Conservation (phyloP, 257 asterid species). For the Salvia hispanica region DNA sequence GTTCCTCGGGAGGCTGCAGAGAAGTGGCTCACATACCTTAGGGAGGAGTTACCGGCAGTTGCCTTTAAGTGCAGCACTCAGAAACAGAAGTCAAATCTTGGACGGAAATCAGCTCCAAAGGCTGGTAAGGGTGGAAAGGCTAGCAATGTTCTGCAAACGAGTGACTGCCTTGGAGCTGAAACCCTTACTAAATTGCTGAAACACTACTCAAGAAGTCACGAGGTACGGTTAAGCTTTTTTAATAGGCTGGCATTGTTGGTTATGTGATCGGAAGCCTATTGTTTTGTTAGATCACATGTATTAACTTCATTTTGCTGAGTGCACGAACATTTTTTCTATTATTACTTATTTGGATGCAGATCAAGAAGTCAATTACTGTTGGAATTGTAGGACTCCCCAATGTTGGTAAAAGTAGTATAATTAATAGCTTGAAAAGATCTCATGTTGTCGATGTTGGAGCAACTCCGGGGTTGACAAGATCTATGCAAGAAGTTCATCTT, state of each 20-base stretch:
- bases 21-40: slow-evolving; percentile 91
- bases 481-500: slow-evolving; percentile 91
- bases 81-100: slow-evolving; percentile 87
- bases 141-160: slow-evolving; percentile 60
- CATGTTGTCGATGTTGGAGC: slow-evolving; percentile 90
- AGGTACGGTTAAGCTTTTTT: slow-evolving; percentile 16
- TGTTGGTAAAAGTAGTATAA: slow-evolving; percentile 96
- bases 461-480: slow-evolving; percentile 90
- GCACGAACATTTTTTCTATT: background rate
- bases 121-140: slow-evolving; percentile 36
- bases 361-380: slow-evolving; percentile 85
- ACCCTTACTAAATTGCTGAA: slow-evolving; percentile 76
- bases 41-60: slow-evolving; percentile 92
- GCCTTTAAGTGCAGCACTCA: slow-evolving; percentile 96
- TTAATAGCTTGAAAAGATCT: slow-evolving; percentile 84
- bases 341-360: slow-evolving; percentile 51
- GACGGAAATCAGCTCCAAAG: slow-evolving; percentile 83
- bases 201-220: slow-evolving; percentile 43
- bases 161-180: slow-evolving; percentile 95
- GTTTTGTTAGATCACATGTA: background rate
- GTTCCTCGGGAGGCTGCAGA: slow-evolving; percentile 92
- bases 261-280: background rate
- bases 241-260: background rate
- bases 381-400: slow-evolving; percentile 93
- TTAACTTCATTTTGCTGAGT: too few species aligned